Evolutionary conservation across 164 flowering plant genomes (phyloP), one percentile per base, ranked within the genome.

Genomic region (Berberis vulgaris): DNA sequence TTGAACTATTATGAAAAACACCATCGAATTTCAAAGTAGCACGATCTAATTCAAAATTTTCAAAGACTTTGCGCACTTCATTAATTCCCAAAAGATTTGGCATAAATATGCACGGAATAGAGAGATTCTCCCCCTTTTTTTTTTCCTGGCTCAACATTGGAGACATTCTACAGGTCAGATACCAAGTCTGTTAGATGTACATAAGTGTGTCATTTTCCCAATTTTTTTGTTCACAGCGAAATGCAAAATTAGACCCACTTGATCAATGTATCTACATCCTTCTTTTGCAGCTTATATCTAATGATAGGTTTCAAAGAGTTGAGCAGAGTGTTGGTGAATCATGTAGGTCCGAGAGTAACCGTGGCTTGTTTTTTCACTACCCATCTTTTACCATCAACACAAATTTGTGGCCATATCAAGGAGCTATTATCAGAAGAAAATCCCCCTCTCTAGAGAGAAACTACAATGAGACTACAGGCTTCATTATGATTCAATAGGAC

Each of bases 281-380:
- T 26, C 26, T 26, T 26, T 26, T 61, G 13, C 54, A 61, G 64
- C 54, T 61, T 46, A 61, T 61, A 38, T 61, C 64, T 2, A 61
- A 61, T 61, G 64, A 47, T 9, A 61, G 9, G 64, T 61, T 61
- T 7, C 26, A 46, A 46, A 61, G 64, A 26, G 54, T 47, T n/a
- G 64, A 61, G 64, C 64, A 49, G 64, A 61, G 64, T 61, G 55
- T 43, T 61, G 7, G 64, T 54, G 2, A 61, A 61, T 40, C 42
- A 39, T 6, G 39, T 38, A 39, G 64, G 64, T 4, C 64, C 64
- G 39, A 61, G 64, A 47, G 50, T 61, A 47, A 46, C 64, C 7
- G 41, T 47, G 11, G 64, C 64, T 6, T 61, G 54, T 49, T 61
- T 61, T 38, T 61, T 61, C 54, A 61, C 54, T 38, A 46, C 26